Evolutionary conservation across 495 filamentous ascomycete genomes (phyloP).

Genomic region (Letharia lupina): DNA sequence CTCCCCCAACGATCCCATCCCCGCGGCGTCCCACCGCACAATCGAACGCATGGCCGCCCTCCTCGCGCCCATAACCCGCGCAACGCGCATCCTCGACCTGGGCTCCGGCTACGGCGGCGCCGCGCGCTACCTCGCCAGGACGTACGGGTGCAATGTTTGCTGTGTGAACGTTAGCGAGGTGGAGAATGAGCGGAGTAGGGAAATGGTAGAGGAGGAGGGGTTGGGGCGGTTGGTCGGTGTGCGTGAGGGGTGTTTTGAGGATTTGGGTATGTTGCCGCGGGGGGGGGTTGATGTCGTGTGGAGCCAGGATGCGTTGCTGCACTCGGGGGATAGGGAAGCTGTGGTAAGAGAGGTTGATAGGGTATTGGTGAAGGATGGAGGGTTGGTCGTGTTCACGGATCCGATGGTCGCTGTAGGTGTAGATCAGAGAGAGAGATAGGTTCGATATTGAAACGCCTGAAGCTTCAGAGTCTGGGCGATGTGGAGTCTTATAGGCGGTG

Average conservation of each 20-base stretch:
- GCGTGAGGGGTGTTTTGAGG: constrained; percentile 20
- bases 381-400: constrained; percentile 21
- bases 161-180: constrained; percentile 21
- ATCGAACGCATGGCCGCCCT: constrained; percentile 18
- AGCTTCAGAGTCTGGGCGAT: constrained; percentile 11
- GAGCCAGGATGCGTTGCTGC: constrained; percentile 23
- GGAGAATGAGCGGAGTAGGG: constrained; percentile 21
- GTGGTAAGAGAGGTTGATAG: constrained; percentile 20
- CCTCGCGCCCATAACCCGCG: constrained; percentile 24
- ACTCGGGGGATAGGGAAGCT: constrained; percentile 8
- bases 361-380: constrained; percentile 14
- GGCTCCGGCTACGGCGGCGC: constrained; percentile 54
- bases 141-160: constrained; percentile 16
- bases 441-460: constrained; percentile 14
- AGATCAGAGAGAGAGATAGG: constrained; percentile 4
- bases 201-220: constrained; percentile 12
- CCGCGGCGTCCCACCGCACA: constrained; percentile 9
- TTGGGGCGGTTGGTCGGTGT: constrained; percentile 8
- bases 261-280: constrained; percentile 7
- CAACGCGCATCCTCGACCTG: constrained; percentile 46
- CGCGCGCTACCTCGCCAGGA: constrained; percentile 39
- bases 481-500: constrained; percentile 12
- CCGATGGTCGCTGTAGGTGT: constrained; percentile 15
- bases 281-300: constrained; percentile 17
- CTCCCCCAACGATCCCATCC: constrained; percentile 6